phyloP scores from a whole-genome alignment of 805 yeast species.

The Kazachstania taianensis region DNA sequence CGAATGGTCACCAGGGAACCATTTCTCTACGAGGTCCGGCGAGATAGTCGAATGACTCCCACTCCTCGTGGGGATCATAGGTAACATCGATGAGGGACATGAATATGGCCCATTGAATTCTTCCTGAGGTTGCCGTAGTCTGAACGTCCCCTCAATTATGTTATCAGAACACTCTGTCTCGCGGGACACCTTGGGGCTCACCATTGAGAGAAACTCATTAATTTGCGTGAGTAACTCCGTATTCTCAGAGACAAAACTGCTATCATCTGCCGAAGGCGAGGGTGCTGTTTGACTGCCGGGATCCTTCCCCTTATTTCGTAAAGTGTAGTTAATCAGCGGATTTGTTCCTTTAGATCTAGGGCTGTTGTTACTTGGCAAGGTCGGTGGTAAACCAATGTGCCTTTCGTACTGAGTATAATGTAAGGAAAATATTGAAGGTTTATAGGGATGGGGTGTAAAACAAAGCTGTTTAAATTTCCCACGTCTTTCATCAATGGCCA shows the following conservation, averaged over 20 bases:
- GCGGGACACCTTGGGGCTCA: constrained; percentile 1
- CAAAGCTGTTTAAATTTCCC: constrained; percentile 51
- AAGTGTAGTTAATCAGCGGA: constrained; percentile 4
- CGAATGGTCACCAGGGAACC: constrained; percentile 64
- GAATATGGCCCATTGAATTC: neutral
- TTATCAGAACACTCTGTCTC: constrained; percentile 3
- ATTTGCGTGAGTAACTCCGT: neutral
- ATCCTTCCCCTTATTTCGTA: neutral
- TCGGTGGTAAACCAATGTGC: neutral
- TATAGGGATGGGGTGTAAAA: constrained; percentile 36
- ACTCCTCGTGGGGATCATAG: neutral
- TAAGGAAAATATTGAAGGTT: constrained; percentile 23
- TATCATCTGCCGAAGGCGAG: neutral
- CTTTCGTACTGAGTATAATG: constrained; percentile 7
- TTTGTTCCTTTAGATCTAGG: neutral
- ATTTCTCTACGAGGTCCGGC: constrained; percentile 35
- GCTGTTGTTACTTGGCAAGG: neutral
- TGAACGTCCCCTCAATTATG: constrained; percentile 8
- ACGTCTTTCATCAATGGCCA: constrained; percentile 57
- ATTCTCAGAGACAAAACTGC: neutral
- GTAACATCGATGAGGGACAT: no score
- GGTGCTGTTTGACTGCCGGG: neutral
- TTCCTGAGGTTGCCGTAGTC: neutral
- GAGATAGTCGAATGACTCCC: constrained; percentile 8
- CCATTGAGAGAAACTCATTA: constrained; percentile 2